phyloP scores from a whole-genome alignment of 345 rosid genomes.

The Excoecaria agallocha region DNA sequence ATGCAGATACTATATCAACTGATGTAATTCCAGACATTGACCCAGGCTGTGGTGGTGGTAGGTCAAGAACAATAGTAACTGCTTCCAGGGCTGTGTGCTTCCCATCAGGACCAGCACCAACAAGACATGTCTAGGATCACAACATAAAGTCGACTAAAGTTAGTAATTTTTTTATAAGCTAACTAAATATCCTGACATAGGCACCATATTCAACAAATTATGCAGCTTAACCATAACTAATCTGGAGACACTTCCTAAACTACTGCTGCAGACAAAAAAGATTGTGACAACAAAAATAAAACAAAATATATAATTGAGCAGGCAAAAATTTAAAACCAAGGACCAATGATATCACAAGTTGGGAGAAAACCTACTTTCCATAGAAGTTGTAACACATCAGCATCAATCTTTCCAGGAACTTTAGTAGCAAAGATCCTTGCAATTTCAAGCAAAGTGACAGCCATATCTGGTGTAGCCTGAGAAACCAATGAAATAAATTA shows the following conservation, averaged over 20 bases:
- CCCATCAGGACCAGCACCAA: slow-evolving; percentile 99
- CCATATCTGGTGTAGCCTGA: slow-evolving; percentile 99
- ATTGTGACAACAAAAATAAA: slow-evolving; percentile 3
- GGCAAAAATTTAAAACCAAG: not conserved
- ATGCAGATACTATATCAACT: slow-evolving; percentile 87
- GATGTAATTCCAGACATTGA: slow-evolving; percentile 85
- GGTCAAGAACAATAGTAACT: slow-evolving; percentile 94
- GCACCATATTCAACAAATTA: not conserved
- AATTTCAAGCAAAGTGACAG: slow-evolving; percentile 97
- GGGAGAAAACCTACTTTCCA: slow-evolving; percentile 68
- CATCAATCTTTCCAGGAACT: slow-evolving; percentile 99
- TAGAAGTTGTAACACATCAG: slow-evolving; percentile 91
- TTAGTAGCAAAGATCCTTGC: slow-evolving; percentile 98
- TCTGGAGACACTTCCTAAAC: slow-evolving; percentile 3
- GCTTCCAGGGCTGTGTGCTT: slow-evolving; percentile 99
- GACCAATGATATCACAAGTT: not conserved
- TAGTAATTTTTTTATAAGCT: not conserved
- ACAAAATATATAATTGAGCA: slow-evolving; percentile 1
- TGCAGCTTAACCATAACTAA: not conserved
- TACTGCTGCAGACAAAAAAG: not conserved
- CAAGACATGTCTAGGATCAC: slow-evolving; percentile 76
- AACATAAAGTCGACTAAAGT: not conserved
- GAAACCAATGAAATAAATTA: slow-evolving; percentile 22
- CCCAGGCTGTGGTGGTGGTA: slow-evolving; percentile 99
- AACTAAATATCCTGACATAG: not conserved